A percentile compares a stretch with the other conserved stretches of the same genome.
phyloP scores from a whole-genome alignment of 306 rosid genomes.

The Quercus ilex region DNA sequence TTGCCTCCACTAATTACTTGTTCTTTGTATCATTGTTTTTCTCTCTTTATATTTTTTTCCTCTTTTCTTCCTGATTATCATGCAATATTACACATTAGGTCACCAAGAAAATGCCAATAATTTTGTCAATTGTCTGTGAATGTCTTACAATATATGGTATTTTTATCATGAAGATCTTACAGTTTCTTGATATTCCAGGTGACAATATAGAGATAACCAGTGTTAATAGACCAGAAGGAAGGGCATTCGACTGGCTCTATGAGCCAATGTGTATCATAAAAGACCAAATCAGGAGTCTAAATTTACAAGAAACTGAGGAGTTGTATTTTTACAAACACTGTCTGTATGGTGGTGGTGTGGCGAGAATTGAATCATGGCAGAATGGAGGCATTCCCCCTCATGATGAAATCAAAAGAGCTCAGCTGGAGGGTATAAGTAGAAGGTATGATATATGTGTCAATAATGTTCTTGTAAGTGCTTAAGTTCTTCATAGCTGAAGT shows the following conservation, averaged over 20 bases:
- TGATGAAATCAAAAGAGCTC: constrained; percentile 20
- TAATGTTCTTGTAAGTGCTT: background rate
- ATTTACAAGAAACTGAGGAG: constrained; percentile 20
- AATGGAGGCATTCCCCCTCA: constrained; percentile 19
- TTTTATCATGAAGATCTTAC: background rate
- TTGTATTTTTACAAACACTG: constrained; percentile 19
- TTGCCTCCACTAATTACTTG: too few relatives aligned
- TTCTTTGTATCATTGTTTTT: too few relatives aligned
- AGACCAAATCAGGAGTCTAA: constrained; percentile 20
- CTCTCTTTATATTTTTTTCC: too few relatives aligned
- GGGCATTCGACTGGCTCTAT: constrained; percentile 18
- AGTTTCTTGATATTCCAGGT: background rate
- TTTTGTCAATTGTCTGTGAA: too few relatives aligned
- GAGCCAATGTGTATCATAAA: constrained; percentile 26
- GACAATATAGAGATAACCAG: constrained; percentile 20
- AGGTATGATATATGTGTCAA: background rate
- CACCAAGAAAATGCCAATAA: too few relatives aligned
- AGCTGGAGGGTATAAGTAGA: constrained; percentile 22
- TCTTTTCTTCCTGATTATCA: too few relatives aligned
- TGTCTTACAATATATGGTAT: too few relatives aligned
- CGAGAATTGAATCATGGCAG: constrained; percentile 8
- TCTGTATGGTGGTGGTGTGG: constrained; percentile 9
- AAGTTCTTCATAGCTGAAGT: background rate
- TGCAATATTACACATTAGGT: too few relatives aligned
- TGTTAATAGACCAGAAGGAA: constrained; percentile 29